phyloP scores from a whole-genome alignment of 2,329 filamentous ascomycete species.

The Tolypocladium nubicola region DNA sequence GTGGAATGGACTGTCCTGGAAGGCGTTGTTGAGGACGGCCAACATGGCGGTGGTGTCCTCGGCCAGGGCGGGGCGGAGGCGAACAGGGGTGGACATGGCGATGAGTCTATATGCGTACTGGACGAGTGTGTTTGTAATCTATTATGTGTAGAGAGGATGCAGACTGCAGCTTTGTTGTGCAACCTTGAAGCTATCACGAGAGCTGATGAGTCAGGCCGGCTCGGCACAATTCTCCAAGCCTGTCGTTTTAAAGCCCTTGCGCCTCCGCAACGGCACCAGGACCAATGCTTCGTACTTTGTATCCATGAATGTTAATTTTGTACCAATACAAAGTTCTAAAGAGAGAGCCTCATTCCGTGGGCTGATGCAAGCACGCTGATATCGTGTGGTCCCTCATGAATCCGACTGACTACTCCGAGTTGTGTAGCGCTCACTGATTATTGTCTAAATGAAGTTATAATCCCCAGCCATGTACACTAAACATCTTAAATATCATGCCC shows the following conservation, averaged over 20 bases:
- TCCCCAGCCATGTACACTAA: not conserved
- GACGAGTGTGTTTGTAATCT: too few relatives aligned
- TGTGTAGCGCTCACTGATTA: not conserved
- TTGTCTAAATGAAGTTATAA: not conserved
- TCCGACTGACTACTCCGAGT: not conserved
- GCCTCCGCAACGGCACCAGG: not conserved
- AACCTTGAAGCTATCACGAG: not conserved
- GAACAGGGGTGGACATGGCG: not conserved
- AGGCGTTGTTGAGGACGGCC: slow-evolving; percentile 18
- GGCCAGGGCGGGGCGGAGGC: slow-evolving; percentile 26
- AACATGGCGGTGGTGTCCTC: slow-evolving; percentile 20
- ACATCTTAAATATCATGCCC: not conserved
- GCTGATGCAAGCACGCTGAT: not conserved
- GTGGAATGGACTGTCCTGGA: slow-evolving; percentile 18
- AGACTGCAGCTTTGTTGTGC: not conserved
- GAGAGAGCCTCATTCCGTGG: too few relatives aligned
- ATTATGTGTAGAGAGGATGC: not conserved
- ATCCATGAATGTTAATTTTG: too few relatives aligned
- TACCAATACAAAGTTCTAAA: too few relatives aligned
- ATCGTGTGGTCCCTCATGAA: not conserved
- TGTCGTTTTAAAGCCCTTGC: not conserved
- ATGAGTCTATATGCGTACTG: not conserved
- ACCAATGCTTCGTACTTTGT: too few relatives aligned
- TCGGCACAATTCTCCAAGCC: not conserved
- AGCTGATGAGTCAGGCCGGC: not conserved